Evolutionary conservation across 768 basidiomycete genomes (phyloP).

Genomic region (Lentinula edodes): DNA sequence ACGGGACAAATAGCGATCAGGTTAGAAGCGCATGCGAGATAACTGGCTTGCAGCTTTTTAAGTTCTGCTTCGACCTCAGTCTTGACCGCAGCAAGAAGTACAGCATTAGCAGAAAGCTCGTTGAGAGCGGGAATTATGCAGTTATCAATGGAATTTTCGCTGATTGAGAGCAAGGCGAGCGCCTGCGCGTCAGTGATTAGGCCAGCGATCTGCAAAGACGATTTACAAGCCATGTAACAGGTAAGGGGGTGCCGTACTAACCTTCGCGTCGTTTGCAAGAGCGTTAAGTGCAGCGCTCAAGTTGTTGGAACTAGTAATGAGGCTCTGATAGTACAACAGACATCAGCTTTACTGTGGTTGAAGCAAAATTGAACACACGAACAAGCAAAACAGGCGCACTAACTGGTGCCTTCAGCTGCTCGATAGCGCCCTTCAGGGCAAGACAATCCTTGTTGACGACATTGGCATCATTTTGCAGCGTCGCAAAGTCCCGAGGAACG

Average conservation of each 20-base stretch:
- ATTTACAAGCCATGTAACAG: not conserved
- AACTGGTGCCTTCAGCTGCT: not conserved
- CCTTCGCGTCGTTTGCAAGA: not conserved
- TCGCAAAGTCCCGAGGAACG: not conserved
- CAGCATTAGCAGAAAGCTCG: not conserved
- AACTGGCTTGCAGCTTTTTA: not conserved
- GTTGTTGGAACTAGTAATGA: not conserved
- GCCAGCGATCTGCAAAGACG: not conserved
- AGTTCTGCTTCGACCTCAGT: not conserved
- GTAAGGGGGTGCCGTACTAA: not conserved
- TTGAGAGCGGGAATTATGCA: not conserved
- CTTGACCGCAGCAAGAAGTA: not conserved
- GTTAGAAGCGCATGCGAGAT: not conserved
- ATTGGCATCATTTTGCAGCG: not conserved
- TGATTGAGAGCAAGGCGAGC: not conserved
- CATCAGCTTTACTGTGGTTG: not conserved
- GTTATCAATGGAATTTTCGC: not conserved
- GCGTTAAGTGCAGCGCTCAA: not conserved
- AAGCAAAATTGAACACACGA: not conserved
- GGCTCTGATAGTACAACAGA: not conserved
- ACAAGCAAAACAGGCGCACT: not conserved
- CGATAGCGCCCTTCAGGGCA: not conserved
- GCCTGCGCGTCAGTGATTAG: not conserved
- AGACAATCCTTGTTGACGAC: not conserved
- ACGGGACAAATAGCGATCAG: not conserved